Evolutionary conservation across 2,329 filamentous ascomycete species (phyloP), one percentile per base, ranked within the genome.

Genomic region (Amylocarpus encephaloides): DNA sequence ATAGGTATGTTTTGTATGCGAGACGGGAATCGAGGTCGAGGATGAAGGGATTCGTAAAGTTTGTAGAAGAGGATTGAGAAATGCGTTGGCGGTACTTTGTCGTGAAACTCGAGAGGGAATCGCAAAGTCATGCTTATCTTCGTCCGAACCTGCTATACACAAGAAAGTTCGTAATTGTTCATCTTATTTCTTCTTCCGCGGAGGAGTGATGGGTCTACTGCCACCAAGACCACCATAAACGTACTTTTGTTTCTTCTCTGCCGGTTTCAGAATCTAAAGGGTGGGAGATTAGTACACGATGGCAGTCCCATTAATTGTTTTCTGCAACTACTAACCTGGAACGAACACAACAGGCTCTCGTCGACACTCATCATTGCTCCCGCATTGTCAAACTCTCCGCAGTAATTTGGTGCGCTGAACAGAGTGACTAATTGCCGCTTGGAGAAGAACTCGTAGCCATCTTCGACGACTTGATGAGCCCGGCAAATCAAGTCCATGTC

Each of bases 181-280:
- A 81, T 79, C 35, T 75, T 83, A 83, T 73, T 80, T 77, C 72
- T 83, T 82, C 72, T 84, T 87, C 75, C 79, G 77, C 71, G 82
- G 79, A 77, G 82, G 76, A 79, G 81, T 83, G 72, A 79, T 76
- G 71, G 80, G 79, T 75, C 77, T 79, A 76, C 80, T 77, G 74
- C 79, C 78, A 74, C 80, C 83, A 72, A 85, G 78, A 75, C 79
- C 78, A 75, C 77, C 78, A 75, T 83, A 80, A 69, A 94, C 91
- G 79, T 95, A 97, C 91, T 97, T 97, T 88, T 96, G 92, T 85
- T 98, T 98, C 85, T 98, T 98, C 82, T 98, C 93, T 72, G 93
- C 93, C 67, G 93, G 93, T 79, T 97, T 98, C 77, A 98, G 80
- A 69, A 98, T 97, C 89, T 95, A 33, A 41, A 33, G 51, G n/a